A percentile compares a stretch with the other conserved stretches of the same genome.
phyloP scores from a whole-genome alignment of 768 basidiomycete species.

The Cantharellus anzutake region DNA sequence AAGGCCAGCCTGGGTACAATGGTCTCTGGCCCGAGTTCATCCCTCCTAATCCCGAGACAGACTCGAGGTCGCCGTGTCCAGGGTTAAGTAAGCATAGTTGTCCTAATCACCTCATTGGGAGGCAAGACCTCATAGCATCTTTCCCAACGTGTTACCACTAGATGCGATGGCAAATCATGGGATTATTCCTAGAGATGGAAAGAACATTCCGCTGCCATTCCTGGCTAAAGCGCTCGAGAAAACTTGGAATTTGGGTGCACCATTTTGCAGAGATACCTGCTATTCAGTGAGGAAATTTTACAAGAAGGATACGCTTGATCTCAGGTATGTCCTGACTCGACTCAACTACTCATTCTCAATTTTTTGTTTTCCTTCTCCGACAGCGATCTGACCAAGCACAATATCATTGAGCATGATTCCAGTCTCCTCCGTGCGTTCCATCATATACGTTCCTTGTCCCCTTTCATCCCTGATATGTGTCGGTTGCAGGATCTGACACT shows the following conservation, averaged over 20 bases:
- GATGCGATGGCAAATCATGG: constrained; percentile 9
- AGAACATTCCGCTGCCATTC: constrained; percentile 40
- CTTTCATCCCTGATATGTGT: background rate
- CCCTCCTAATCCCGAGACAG: constrained; percentile 33
- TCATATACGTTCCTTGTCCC: background rate
- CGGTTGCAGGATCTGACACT: constrained; percentile 32
- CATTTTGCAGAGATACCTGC: constrained; percentile 1
- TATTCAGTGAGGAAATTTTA: background rate
- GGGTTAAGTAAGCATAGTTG: background rate
- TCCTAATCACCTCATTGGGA: background rate
- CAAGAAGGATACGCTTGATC: constrained; percentile 3
- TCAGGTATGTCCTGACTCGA: background rate
- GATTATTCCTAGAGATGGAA: constrained; percentile 43
- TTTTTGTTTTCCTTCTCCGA: background rate
- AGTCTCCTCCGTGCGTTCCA: constrained; percentile 9
- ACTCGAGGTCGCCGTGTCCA: constrained; percentile 57
- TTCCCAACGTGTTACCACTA: background rate
- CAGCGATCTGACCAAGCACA: background rate
- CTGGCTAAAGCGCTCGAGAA: constrained; percentile 12
- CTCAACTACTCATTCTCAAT: background rate
- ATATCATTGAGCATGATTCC: constrained; percentile 13
- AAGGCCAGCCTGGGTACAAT: constrained; percentile 4
- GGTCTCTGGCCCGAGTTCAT: constrained; percentile 28
- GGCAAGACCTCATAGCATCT: background rate
- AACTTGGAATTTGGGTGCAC: constrained; percentile 10